phyloP scores from a whole-genome alignment of 116 monocot species.

The Cymodocea nodosa region DNA sequence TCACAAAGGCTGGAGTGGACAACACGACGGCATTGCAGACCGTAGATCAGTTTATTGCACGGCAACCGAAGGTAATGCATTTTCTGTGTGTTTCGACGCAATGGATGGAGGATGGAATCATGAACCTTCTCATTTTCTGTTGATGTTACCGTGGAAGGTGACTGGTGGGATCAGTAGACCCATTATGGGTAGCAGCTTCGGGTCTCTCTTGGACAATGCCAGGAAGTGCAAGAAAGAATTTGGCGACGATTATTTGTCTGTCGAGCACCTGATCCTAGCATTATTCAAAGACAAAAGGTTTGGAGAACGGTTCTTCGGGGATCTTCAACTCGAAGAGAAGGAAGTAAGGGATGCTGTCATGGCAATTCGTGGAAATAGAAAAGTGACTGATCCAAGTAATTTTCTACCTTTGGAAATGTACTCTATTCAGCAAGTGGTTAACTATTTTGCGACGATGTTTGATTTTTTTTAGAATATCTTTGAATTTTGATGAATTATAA shows the following conservation, averaged over 20 bases:
- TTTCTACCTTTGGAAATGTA: too few relatives aligned
- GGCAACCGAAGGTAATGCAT: conserved; percentile 55
- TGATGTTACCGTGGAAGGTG: conserved; percentile 19
- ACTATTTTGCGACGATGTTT: too few relatives aligned
- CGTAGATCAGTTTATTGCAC: conserved; percentile 56
- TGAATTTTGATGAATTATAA: too few relatives aligned
- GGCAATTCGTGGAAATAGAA: conserved; percentile 64
- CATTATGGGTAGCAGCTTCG: conserved; percentile 42
- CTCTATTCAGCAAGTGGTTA: too few relatives aligned
- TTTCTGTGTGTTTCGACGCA: background rate
- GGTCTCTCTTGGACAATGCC: conserved; percentile 57
- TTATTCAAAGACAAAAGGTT: conserved; percentile 66
- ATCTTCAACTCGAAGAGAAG: conserved; percentile 48
- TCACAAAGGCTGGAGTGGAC: conserved; percentile 72
- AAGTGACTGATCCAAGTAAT: conserved; percentile 60
- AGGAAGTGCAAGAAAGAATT: conserved; percentile 72
- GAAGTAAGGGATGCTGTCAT: conserved; percentile 52
- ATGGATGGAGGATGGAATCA: background rate
- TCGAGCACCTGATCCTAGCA: conserved; percentile 68
- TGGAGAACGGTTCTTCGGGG: conserved; percentile 55
- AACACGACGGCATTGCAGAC: conserved; percentile 67
- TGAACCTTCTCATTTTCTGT: background rate
- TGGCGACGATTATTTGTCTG: conserved; percentile 69
- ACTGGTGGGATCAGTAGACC: conserved; percentile 68
- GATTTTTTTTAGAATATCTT: too few relatives aligned